Conservation (phyloP, 495 filamentous ascomycete species). For the Neurospora sp. region DNA sequence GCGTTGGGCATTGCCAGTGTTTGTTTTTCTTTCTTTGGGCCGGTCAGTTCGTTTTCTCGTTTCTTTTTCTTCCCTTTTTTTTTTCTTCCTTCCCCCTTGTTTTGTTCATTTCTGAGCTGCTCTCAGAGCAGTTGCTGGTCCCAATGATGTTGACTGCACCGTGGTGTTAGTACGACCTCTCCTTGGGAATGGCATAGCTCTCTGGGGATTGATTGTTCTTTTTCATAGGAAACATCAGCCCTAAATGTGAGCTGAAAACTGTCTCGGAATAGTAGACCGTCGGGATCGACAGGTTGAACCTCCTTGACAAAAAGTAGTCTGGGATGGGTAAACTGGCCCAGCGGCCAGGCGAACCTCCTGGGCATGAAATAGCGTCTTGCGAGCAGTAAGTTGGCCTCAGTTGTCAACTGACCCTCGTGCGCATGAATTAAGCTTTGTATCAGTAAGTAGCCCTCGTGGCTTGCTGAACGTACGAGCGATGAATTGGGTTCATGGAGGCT, state of each 20-base stretch:
- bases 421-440: background rate
- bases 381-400: background rate
- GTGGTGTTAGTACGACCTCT: background rate
- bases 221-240: background rate
- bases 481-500: background rate
- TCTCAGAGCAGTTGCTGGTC: background rate
- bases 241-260: background rate
- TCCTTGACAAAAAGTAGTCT: background rate
- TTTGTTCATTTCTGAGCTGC: background rate
- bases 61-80: background rate
- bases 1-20: background rate
- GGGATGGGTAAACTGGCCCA: background rate
- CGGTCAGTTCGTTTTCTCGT: background rate
- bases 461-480: background rate
- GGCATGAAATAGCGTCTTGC: background rate
- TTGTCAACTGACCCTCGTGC: background rate
- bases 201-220: background rate
- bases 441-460: background rate
- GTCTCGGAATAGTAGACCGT: background rate
- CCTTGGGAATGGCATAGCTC: background rate
- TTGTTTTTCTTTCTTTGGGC: background rate
- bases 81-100: background rate
- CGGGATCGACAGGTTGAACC: background rate
- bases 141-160: background rate
- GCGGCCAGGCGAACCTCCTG: background rate